Conservation (phyloP, 129 eudicot genomes). For the Tanacetum coccineum region DNA sequence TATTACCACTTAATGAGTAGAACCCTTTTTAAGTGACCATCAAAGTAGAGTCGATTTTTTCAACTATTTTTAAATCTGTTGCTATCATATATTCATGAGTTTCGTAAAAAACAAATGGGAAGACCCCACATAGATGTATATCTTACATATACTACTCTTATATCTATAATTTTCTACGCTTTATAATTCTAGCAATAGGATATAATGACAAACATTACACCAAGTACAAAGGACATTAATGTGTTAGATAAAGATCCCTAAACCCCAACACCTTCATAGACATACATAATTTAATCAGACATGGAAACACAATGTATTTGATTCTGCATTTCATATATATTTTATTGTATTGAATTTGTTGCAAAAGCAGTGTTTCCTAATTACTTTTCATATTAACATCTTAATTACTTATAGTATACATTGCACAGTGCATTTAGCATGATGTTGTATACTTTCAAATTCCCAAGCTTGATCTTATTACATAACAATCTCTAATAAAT, state of each 20-base stretch:
- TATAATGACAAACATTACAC: background rate
- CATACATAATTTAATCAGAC: background rate
- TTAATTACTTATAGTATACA: background rate
- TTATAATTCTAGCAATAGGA: background rate
- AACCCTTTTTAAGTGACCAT: background rate
- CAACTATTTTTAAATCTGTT: background rate
- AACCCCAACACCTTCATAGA: background rate
- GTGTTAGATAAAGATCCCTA: background rate
- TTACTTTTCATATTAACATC: background rate
- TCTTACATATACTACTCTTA: background rate
- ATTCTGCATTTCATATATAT: background rate
- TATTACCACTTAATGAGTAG: too few species aligned
- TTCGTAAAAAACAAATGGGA: constrained; percentile 3
- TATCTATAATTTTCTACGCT: background rate
- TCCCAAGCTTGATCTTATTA: background rate
- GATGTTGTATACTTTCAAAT: background rate
- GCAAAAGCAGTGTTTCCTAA: background rate
- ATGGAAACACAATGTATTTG: background rate
- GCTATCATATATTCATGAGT: background rate
- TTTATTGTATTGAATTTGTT: background rate
- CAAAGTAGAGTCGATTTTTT: background rate
- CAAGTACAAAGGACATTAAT: background rate
- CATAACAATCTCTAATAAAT: background rate
- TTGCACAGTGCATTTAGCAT: constrained; percentile 1
- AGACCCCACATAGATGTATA: constrained; percentile 9